A percentile compares a stretch with the other conserved stretches of the same genome.
phyloP scores from a whole-genome alignment of 257 asterid genomes.

The Solanum medicagineum region DNA sequence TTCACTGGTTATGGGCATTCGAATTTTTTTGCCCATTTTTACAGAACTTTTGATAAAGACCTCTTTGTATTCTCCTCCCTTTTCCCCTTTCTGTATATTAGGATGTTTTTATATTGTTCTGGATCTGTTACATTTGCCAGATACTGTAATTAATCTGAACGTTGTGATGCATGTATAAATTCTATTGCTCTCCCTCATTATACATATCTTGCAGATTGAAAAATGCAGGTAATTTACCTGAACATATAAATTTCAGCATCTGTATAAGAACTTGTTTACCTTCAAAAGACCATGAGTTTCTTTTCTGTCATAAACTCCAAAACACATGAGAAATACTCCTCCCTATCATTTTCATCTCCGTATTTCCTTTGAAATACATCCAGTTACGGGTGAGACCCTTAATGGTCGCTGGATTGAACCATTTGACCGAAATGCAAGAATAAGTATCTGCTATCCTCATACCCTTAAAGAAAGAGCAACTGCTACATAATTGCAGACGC shows the following conservation, averaged over 20 bases:
- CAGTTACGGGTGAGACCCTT: not conserved
- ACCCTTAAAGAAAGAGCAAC: no score
- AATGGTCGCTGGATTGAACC: not conserved
- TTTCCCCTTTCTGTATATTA: not conserved
- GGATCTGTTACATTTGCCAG: not conserved
- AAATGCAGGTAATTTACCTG: not conserved
- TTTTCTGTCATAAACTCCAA: not conserved
- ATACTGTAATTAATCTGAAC: not conserved
- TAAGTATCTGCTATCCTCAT: no score
- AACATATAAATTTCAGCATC: not conserved
- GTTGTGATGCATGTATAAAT: no score
- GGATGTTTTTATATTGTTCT: not conserved
- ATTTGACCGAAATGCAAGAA: not conserved
- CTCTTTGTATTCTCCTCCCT: not conserved
- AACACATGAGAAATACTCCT: not conserved
- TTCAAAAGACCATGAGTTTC: not conserved
- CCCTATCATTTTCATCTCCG: not conserved
- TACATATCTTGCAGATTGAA: no score
- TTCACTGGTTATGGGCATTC: not conserved
- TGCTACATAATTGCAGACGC: no score
- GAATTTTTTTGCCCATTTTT: not conserved
- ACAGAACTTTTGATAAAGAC: not conserved
- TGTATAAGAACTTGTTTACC: not conserved
- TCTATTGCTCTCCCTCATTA: no score
- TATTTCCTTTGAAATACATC: not conserved